phyloP scores from a whole-genome alignment of 1,139 yeast species.

The Geotrichum fermentans region DNA sequence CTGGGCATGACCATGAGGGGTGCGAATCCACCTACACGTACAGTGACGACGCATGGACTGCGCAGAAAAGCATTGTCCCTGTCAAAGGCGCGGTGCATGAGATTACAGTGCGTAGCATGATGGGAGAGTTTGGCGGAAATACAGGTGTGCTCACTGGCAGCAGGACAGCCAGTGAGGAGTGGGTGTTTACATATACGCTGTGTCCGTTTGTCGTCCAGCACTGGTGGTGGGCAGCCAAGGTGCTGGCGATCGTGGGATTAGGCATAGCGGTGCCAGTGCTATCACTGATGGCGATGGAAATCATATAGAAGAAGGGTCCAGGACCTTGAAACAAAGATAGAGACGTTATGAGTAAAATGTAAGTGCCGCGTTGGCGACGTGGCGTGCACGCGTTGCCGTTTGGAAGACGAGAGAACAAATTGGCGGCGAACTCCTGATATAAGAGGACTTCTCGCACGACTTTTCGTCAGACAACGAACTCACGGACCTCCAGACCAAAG shows the following conservation, averaged over 20 bases:
- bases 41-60: constrained; percentile 25
- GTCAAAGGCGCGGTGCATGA: constrained; percentile 48
- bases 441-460: neutral
- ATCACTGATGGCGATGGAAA: constrained; percentile 2
- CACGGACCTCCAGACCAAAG: too few species aligned
- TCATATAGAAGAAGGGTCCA: neutral
- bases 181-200: constrained; percentile 66
- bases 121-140: constrained; percentile 94
- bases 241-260: constrained; percentile 37
- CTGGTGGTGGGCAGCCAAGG: constrained; percentile 89
- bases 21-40: constrained; percentile 61
- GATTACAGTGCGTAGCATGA: constrained; percentile 82
- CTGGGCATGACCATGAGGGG: constrained; percentile 97
- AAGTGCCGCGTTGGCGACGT: too few species aligned
- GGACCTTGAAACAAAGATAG: neutral
- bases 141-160: constrained; percentile 78
- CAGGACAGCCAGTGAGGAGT: constrained; percentile 43
- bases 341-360: neutral
- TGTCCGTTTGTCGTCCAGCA: constrained; percentile 89
- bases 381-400: too few species aligned
- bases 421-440: too few species aligned
- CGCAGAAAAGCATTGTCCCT: neutral
- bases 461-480: neutral
- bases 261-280: constrained; percentile 12
- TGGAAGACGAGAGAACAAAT: neutral